Percentiles rank a stretch among this genome's conserved stretches.
Conservation (phyloP, 768 basidiomycete species). For the Amylocystis lapponica region DNA sequence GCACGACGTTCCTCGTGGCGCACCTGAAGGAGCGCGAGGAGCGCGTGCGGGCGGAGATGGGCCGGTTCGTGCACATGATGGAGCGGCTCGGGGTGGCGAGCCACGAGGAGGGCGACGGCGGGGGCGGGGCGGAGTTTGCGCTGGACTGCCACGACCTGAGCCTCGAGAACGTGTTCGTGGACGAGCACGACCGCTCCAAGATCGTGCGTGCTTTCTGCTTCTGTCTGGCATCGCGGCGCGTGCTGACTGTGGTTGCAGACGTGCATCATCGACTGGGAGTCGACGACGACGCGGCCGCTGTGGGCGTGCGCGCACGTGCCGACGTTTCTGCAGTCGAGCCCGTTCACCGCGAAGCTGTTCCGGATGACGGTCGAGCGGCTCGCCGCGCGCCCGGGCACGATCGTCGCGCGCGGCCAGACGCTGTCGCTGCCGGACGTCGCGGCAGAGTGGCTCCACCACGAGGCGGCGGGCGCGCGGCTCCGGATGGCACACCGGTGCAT, state of each 20-base stretch:
- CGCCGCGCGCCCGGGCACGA: conserved; percentile 19
- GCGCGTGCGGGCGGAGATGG: conserved; percentile 63
- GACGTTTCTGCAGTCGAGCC: conserved; percentile 71
- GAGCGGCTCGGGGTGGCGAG: conserved; percentile 38
- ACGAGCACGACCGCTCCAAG: conserved; percentile 55
- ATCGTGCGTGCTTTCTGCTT: conserved; percentile 48
- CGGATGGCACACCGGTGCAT: conserved; percentile 75
- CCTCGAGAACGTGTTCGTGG: conserved; percentile 81
- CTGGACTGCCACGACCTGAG: conserved; percentile 85
- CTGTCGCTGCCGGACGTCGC: conserved; percentile 41
- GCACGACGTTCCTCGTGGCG: conserved; percentile 71
- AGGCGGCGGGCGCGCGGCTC: conserved; percentile 56
- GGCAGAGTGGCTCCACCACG: conserved; percentile 70
- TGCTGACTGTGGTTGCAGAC: conserved; percentile 42
- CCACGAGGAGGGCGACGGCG: conserved; percentile 23
- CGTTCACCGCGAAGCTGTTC: conserved; percentile 69
- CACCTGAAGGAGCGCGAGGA: conserved; percentile 63
- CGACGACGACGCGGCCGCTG: conserved; percentile 80
- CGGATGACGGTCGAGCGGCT: conserved; percentile 56
- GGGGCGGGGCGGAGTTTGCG: conserved; percentile 59
- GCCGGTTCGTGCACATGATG: conserved; percentile 65
- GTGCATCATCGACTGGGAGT: conserved; percentile 88
- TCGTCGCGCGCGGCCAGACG: conserved; percentile 16
- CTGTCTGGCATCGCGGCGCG: conserved; percentile 6
- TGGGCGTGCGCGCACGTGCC: conserved; percentile 85